Evolutionary conservation across 164 flowering plant genomes (phyloP).

Genomic region (Annona squamosa): DNA sequence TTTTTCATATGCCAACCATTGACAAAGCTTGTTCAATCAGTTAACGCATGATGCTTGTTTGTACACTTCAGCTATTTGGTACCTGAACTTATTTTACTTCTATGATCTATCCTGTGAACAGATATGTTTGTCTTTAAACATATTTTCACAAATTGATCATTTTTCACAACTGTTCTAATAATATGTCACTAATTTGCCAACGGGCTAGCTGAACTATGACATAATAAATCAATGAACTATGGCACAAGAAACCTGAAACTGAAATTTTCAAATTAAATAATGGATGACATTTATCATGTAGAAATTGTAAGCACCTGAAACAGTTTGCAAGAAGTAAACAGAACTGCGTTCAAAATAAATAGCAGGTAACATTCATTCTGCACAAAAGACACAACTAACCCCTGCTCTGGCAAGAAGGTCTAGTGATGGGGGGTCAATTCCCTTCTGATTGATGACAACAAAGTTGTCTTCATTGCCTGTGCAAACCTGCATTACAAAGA

Average conservation of each 20-base stretch:
- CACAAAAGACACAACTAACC: conserved; percentile 37
- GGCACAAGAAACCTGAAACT: neutral
- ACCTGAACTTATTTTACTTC: too few relatives aligned
- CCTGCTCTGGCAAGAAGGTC: conserved; percentile 95
- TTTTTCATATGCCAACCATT: too few relatives aligned
- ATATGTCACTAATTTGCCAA: too few relatives aligned
- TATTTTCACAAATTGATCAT: too few relatives aligned
- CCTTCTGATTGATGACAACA: conserved; percentile 92
- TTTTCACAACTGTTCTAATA: too few relatives aligned
- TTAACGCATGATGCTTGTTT: too few relatives aligned
- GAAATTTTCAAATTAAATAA: neutral
- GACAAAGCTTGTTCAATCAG: too few relatives aligned
- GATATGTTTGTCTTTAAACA: too few relatives aligned
- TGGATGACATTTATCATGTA: neutral
- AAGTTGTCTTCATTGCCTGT: conserved; percentile 68
- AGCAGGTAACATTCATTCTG: neutral
- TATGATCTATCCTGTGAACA: too few relatives aligned
- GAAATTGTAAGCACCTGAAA: neutral
- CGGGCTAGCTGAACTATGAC: neutral
- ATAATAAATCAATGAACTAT: neutral
- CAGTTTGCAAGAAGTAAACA: too few relatives aligned
- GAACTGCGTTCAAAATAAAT: neutral
- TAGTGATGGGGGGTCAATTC: conserved; percentile 94
- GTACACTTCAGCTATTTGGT: too few relatives aligned
- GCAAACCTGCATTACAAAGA: conserved; percentile 60